phyloP scores from a whole-genome alignment of 2,329 filamentous ascomycete genomes.

The Penicillium sclerotiorum region DNA sequence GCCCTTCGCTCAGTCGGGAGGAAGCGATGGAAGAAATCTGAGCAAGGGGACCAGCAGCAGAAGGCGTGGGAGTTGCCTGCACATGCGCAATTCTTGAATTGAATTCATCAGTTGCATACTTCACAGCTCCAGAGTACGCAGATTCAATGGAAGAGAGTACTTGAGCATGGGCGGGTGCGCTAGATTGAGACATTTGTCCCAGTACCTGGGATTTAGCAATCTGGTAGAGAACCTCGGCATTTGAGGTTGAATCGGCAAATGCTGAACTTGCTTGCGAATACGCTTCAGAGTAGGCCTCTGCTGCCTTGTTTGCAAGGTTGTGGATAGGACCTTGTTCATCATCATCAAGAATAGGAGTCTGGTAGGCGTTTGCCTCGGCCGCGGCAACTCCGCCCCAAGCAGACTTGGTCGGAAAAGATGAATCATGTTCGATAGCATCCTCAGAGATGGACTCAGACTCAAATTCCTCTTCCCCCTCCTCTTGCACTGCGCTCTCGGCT shows the following conservation, averaged over 20 bases:
- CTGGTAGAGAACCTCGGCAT: conserved; percentile 69
- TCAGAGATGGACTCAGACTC: conserved; percentile 12
- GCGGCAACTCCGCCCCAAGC: conserved; percentile 26
- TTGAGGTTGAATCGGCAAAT: conserved; percentile 59
- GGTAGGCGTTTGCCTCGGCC: conserved; percentile 18
- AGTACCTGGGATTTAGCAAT: conserved; percentile 71
- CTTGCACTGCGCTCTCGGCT: too few species aligned
- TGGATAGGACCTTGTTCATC: conserved; percentile 51
- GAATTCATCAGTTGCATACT: conserved; percentile 23
- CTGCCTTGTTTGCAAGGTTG: conserved; percentile 54
- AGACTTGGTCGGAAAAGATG: conserved; percentile 36
- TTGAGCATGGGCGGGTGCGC: conserved; percentile 48
- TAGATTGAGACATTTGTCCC: conserved; percentile 68
- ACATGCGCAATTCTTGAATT: conserved; percentile 38
- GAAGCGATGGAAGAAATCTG: conserved; percentile 70
- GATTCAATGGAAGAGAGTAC: conserved; percentile 36
- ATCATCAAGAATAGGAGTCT: conserved; percentile 45
- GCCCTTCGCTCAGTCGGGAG: conserved; percentile 69
- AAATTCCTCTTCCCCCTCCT: conserved; percentile 1
- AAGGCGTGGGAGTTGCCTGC: conserved; percentile 53
- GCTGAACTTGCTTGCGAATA: conserved; percentile 53
- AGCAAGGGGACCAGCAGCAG: conserved; percentile 49
- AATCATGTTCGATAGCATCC: conserved; percentile 51
- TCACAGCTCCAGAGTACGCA: conserved; percentile 24
- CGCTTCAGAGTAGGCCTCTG: conserved; percentile 41